These are phyloP conservation scores for Tolypocladium nubicola DNA, from an alignment of 2,329 filamentous ascomycete species.

Conservation along the genomic window DNA sequence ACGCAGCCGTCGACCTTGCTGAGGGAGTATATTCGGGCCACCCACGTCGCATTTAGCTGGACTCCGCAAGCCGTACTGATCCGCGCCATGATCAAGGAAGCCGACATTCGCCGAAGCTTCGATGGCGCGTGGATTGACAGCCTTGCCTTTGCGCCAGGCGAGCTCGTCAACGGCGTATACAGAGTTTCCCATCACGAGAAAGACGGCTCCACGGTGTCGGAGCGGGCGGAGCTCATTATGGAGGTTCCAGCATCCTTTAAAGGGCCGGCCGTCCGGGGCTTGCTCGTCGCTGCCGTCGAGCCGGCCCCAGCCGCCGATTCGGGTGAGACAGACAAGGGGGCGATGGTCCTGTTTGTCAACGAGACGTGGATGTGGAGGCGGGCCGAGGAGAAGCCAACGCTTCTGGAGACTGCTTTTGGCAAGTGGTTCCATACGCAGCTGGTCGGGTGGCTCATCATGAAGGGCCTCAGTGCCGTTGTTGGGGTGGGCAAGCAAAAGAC, in stretches of 20 bases:
- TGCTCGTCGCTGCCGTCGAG: slow-evolving; percentile 14
- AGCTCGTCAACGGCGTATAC: slow-evolving; percentile 22
- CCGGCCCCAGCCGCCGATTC: neutral
- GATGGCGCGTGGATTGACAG: slow-evolving; percentile 10
- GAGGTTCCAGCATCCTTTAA: slow-evolving; percentile 13
- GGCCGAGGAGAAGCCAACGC: slow-evolving; percentile 13
- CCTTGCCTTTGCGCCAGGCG: slow-evolving; percentile 12
- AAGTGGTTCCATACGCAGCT: slow-evolving; percentile 19
- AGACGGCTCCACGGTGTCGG: slow-evolving; percentile 3
- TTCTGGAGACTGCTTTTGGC: slow-evolving; percentile 17
- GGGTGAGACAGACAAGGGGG: neutral
- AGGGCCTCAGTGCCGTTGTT: slow-evolving; percentile 9
- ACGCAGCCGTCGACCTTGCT: slow-evolving; percentile 10
- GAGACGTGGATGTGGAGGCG: slow-evolving; percentile 29
- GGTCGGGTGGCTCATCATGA: slow-evolving; percentile 17
- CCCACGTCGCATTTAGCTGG: slow-evolving; percentile 19
- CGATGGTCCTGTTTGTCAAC: slow-evolving; percentile 19
- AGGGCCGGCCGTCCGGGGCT: slow-evolving; percentile 11
- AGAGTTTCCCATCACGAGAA: slow-evolving; percentile 13
- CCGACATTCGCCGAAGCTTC: slow-evolving; percentile 12
- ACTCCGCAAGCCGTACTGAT: slow-evolving; percentile 21
- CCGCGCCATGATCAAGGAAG: slow-evolving; percentile 11
- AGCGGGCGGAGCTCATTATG: slow-evolving; percentile 17
- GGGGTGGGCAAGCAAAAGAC: neutral
- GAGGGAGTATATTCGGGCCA: slow-evolving; percentile 14